Evolutionary conservation across 805 yeast genomes (phyloP).

Genomic region (Metschnikowia henanensis): DNA sequence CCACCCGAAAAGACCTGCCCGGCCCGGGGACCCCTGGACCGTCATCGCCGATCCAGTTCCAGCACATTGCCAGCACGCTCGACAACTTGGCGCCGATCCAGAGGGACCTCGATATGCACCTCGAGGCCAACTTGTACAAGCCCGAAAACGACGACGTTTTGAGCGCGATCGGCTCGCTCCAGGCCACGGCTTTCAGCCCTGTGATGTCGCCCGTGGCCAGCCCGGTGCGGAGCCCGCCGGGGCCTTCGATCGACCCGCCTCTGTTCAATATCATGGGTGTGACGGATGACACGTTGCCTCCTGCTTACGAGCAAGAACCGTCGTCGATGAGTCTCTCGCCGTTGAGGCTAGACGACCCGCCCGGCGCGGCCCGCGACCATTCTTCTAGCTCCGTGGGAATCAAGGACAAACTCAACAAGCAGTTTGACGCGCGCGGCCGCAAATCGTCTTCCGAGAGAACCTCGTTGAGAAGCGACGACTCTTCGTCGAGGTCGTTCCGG

Average conservation of each 20-base stretch:
- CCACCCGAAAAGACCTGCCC: not conserved
- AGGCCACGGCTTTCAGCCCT: constrained; percentile 19
- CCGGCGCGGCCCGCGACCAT: not conserved
- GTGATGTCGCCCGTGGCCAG: constrained; percentile 12
- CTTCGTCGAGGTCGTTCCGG: not conserved
- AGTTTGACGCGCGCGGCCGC: constrained; percentile 11
- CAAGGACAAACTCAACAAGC: constrained; percentile 14
- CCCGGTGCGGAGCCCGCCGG: constrained; percentile 10
- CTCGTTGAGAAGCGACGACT: constrained; percentile 6
- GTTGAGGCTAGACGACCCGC: constrained; percentile 12
- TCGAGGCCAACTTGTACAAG: constrained; percentile 50
- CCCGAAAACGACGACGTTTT: constrained; percentile 45
- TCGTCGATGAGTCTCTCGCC: constrained; percentile 14
- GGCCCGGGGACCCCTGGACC: not conserved
- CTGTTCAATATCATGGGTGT: constrained; percentile 13
- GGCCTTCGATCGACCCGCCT: constrained; percentile 19
- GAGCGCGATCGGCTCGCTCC: constrained; percentile 17
- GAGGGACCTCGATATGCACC: constrained; percentile 39
- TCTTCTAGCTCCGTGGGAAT: constrained; percentile 11
- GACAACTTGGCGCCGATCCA: constrained; percentile 36
- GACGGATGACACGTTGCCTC: constrained; percentile 17
- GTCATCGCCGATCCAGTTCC: constrained; percentile 22
- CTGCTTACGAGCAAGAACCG: constrained; percentile 14
- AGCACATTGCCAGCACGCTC: constrained; percentile 25
- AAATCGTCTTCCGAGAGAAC: constrained; percentile 4